Evolutionary conservation across 257 asterid genomes (phyloP).

Genomic region (Nicotiana otophora): DNA sequence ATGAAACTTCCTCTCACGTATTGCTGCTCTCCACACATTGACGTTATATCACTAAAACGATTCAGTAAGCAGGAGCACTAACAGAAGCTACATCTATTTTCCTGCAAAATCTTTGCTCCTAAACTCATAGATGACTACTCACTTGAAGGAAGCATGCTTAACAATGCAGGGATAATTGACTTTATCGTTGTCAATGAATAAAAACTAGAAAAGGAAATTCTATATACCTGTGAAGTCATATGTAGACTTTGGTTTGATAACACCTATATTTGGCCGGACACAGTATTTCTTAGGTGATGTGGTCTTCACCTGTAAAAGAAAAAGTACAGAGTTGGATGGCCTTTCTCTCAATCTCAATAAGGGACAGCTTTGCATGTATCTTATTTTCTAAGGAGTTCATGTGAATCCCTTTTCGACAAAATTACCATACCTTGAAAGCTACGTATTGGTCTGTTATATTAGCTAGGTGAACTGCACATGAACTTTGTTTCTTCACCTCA

Average conservation of each 20-base stretch:
- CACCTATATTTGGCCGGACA: constrained; percentile 81
- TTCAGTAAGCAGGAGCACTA: background rate
- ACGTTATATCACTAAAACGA: background rate
- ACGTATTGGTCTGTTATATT: constrained; percentile 74
- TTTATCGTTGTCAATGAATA: background rate
- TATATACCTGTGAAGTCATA: constrained; percentile 62
- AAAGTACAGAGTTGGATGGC: background rate
- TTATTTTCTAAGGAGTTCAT: background rate
- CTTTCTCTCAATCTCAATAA: background rate
- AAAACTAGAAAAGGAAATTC: constrained; percentile 4
- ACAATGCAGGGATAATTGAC: background rate
- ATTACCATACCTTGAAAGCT: constrained; percentile 70
- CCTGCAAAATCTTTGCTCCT: background rate
- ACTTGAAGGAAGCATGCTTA: background rate
- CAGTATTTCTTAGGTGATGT: constrained; percentile 90
- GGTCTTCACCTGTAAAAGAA: constrained; percentile 70
- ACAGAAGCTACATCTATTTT: background rate
- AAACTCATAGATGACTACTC: constrained; percentile 1
- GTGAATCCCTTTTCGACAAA: background rate
- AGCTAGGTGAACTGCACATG: constrained; percentile 53
- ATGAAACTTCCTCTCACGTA: background rate
- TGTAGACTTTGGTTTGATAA: constrained; percentile 72
- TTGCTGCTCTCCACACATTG: background rate
- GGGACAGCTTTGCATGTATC: background rate
- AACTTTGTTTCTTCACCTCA: constrained; percentile 83